Evolutionary conservation across 1,284 basidiomycete genomes (phyloP).

Genomic region (Ustilago shanxiensis): DNA sequence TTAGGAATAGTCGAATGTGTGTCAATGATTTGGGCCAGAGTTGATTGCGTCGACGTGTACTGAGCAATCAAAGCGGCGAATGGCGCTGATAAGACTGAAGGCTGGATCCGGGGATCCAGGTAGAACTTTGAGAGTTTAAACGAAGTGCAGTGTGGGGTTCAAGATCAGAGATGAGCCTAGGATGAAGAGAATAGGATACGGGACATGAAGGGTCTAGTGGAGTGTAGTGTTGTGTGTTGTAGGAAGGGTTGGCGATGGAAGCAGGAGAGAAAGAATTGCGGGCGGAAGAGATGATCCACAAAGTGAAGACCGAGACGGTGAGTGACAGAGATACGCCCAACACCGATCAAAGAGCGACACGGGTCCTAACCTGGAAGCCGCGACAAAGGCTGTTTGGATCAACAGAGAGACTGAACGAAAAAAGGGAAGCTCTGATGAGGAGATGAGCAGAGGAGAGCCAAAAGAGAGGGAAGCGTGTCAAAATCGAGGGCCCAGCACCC

Average conservation of each 20-base stretch:
- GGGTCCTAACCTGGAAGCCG: background rate
- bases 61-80: slow-evolving; percentile 9
- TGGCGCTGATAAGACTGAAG: background rate
- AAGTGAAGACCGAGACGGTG: slow-evolving; percentile 1
- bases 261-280: background rate
- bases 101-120: background rate
- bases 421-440: background rate
- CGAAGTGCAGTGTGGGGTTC: background rate
- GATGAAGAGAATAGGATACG: background rate
- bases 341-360: slow-evolving; percentile 4
- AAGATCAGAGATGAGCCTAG: slow-evolving; percentile 1
- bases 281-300: background rate
- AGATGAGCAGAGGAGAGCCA: background rate
- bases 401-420: no score
- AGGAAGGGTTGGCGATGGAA: background rate
- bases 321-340: background rate
- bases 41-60: slow-evolving; percentile 4
- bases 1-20: background rate
- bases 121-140: background rate
- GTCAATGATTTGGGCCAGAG: background rate
- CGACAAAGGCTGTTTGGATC: no score
- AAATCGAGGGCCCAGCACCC: slow-evolving; percentile 4
- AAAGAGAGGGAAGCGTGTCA: background rate
- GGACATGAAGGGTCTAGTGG: no score
- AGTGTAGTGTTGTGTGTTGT: background rate